Conservation (phyloP, 345 rosid species). For the Turritis glabra region DNA sequence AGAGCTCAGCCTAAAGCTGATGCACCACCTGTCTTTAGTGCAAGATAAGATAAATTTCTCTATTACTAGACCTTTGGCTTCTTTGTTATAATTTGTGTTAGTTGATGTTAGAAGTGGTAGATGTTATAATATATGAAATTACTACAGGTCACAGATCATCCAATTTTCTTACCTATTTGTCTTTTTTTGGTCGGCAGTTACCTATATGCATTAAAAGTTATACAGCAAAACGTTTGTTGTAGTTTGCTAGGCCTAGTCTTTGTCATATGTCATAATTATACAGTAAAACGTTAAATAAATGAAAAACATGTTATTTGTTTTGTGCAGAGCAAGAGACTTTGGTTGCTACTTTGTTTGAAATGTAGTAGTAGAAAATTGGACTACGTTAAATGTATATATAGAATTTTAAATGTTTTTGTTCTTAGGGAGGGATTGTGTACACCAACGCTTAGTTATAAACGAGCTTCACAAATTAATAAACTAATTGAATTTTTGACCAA, state of each 20-base stretch:
- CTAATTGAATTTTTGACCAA: not conserved
- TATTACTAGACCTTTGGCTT: not conserved
- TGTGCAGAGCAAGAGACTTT: not conserved
- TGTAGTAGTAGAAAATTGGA: conserved; percentile 12
- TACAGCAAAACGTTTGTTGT: too few relatives aligned
- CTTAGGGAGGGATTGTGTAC: not conserved
- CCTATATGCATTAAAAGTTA: too few relatives aligned
- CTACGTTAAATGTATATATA: not conserved
- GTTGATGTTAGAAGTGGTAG: not conserved
- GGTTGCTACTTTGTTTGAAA: conserved; percentile 10
- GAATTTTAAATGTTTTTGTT: not conserved
- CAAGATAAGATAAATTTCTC: conserved; percentile 57
- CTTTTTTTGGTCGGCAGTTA: not conserved
- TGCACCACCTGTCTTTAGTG: conserved; percentile 74
- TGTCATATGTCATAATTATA: not conserved
- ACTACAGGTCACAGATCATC: not conserved
- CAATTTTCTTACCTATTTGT: not conserved
- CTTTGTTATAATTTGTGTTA: not conserved
- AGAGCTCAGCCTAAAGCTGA: conserved; percentile 68
- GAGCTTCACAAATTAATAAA: not conserved
- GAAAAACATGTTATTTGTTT: conserved; percentile 4
- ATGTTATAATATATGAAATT: too few relatives aligned
- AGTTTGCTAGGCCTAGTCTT: not conserved
- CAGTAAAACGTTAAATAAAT: not conserved
- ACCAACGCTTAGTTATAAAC: conserved; percentile 11